Percentiles rank a stretch among this genome's conserved stretches.
Evolutionary conservation across 345 rosid genomes (phyloP).

Genomic region (Brassica juncea): DNA sequence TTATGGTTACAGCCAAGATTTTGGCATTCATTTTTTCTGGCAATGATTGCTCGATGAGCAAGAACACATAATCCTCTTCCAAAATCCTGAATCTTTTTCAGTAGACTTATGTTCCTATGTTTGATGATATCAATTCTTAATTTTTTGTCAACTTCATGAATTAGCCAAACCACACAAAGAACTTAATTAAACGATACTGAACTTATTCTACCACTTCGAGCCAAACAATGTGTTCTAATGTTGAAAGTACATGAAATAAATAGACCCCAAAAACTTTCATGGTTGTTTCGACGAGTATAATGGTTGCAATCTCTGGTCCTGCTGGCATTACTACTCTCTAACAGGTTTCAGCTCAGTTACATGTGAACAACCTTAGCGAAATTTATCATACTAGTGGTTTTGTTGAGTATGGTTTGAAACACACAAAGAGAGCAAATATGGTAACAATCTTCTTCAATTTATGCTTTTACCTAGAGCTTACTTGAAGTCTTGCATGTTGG

Average conservation of each 20-base stretch:
- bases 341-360: neutral
- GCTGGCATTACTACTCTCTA: neutral
- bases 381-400: neutral
- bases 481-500: too few species aligned
- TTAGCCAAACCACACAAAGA: neutral
- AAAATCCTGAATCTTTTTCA: neutral
- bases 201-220: neutral
- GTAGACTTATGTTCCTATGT: neutral
- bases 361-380: neutral
- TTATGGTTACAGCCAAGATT: neutral
- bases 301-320: neutral
- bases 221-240: neutral
- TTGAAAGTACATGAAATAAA: neutral
- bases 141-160: neutral
- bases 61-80: neutral
- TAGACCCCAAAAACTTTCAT: neutral
- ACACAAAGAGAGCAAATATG: too few species aligned
- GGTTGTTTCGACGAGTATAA: too few species aligned
- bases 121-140: neutral
- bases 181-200: too few species aligned
- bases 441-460: too few species aligned
- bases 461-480: too few species aligned
- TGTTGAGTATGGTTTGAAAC: neutral
- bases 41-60: neutral
- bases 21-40: neutral